These are phyloP conservation scores for Collybiopsis luxurians DNA, from an alignment of 768 basidiomycete genomes.

Conservation along the genomic window DNA sequence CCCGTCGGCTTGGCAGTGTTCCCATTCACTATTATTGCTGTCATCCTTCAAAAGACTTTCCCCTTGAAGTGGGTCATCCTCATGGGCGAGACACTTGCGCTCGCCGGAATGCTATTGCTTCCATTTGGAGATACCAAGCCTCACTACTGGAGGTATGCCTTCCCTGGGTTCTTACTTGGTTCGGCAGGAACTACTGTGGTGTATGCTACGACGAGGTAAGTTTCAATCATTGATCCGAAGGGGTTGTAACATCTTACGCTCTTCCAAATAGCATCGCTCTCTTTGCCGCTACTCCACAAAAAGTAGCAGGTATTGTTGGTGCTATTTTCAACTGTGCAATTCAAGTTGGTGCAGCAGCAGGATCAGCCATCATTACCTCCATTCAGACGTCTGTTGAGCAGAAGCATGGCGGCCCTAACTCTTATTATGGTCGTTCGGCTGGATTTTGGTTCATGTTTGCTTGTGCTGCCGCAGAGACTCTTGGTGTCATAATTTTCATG, in stretches of 20 bases:
- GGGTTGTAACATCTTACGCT: neutral
- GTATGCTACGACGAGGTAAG: slow-evolving; percentile 49
- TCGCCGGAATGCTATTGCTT: slow-evolving; percentile 38
- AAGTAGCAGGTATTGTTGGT: slow-evolving; percentile 51
- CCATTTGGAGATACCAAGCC: slow-evolving; percentile 36
- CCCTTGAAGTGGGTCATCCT: slow-evolving; percentile 46
- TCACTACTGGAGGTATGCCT: slow-evolving; percentile 44
- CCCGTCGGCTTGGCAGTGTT: neutral
- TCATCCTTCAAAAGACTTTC: slow-evolving; percentile 5
- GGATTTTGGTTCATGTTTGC: slow-evolving; percentile 44
- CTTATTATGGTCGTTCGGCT: slow-evolving; percentile 40
- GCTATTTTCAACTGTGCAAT: slow-evolving; percentile 56
- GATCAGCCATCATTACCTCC: slow-evolving; percentile 44
- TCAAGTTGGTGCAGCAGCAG: slow-evolving; percentile 51
- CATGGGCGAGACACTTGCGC: slow-evolving; percentile 33
- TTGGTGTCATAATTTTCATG: slow-evolving; percentile 4
- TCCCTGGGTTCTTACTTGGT: slow-evolving; percentile 50
- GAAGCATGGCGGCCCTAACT: slow-evolving; percentile 24
- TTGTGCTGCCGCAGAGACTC: slow-evolving; percentile 11
- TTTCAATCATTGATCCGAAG: neutral
- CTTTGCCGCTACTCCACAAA: slow-evolving; percentile 43
- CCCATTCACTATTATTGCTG: neutral
- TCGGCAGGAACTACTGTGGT: slow-evolving; percentile 42
- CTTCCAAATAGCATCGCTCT: slow-evolving; percentile 40
- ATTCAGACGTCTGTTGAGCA: slow-evolving; percentile 45